Conservation (phyloP, 495 filamentous ascomycete genomes). For the Aspergillus coremiiformis region DNA sequence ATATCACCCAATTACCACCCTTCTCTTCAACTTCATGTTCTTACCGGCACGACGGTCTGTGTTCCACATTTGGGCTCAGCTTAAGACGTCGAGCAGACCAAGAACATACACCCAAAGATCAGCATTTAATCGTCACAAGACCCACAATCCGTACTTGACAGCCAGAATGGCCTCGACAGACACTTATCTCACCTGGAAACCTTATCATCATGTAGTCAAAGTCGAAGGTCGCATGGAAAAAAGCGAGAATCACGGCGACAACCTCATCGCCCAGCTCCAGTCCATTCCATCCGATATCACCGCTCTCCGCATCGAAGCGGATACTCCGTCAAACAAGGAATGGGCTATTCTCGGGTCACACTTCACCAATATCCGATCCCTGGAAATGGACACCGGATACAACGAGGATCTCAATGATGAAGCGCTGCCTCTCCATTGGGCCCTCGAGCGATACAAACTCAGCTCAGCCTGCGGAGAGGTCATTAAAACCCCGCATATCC, state of each 20-base stretch:
- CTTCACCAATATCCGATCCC: slow-evolving; percentile 12
- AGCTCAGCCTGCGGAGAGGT: slow-evolving; percentile 9
- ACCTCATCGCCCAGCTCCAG: slow-evolving; percentile 15
- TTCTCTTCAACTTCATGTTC: no score
- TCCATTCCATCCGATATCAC: slow-evolving; percentile 10
- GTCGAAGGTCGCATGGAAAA: slow-evolving; percentile 11
- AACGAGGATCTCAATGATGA: slow-evolving; percentile 22
- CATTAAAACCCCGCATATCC: slow-evolving; percentile 14
- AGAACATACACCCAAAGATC: neutral
- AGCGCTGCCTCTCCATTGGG: slow-evolving; percentile 22
- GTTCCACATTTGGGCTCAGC: no score
- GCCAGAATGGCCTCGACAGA: neutral
- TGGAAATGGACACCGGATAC: slow-evolving; percentile 12
- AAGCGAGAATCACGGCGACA: slow-evolving; percentile 1
- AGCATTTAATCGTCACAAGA: neutral
- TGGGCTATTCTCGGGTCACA: slow-evolving; percentile 20
- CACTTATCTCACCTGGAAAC: neutral
- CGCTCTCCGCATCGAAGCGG: slow-evolving; percentile 11
- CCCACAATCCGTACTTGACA: neutral
- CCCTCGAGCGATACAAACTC: slow-evolving; percentile 12
- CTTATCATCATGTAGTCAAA: slow-evolving; percentile 4
- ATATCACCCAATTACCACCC: no score
- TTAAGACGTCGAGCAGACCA: neutral
- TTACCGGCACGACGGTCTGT: no score
- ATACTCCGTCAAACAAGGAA: slow-evolving; percentile 18